Conservation (phyloP, 176 grass and related monocot species). For the Zizania latifolia region DNA sequence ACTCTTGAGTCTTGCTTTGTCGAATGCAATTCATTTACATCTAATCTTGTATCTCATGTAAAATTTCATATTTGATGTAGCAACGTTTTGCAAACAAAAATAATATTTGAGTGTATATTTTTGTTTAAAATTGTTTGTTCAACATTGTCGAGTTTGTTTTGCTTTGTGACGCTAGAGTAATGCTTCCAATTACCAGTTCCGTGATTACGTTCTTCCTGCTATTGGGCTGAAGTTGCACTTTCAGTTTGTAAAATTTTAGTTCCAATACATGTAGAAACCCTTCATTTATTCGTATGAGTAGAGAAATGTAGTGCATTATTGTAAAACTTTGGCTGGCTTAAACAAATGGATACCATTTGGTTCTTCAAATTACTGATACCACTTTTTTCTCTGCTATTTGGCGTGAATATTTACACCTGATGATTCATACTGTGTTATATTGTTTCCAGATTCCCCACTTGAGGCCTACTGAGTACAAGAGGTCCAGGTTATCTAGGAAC, state of each 20-base stretch:
- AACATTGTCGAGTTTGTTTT: not conserved
- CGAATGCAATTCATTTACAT: not conserved
- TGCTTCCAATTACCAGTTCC: not conserved
- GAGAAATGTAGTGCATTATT: not conserved
- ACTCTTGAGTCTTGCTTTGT: not conserved
- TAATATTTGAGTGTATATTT: too few species aligned
- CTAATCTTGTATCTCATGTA: too few species aligned
- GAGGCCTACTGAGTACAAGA: constrained; percentile 61
- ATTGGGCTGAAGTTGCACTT: not conserved
- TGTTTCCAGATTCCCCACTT: constrained; percentile 52
- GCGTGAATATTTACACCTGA: constrained; percentile 3
- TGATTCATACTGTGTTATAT: not conserved
- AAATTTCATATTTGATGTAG: too few species aligned
- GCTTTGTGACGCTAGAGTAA: not conserved
- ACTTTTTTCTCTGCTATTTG: not conserved
- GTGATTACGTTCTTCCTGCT: not conserved
- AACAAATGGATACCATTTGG: not conserved
- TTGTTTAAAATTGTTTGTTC: not conserved
- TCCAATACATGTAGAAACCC: not conserved
- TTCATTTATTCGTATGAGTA: not conserved
- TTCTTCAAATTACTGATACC: not conserved
- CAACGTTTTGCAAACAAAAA: not conserved
- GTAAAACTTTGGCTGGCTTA: not conserved
- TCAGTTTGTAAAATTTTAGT: not conserved
- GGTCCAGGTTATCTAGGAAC: constrained; percentile 60